These are phyloP conservation scores for Barbatosphaeria neglecta DNA, from an alignment of 495 filamentous ascomycete genomes.

Conservation along the genomic window DNA sequence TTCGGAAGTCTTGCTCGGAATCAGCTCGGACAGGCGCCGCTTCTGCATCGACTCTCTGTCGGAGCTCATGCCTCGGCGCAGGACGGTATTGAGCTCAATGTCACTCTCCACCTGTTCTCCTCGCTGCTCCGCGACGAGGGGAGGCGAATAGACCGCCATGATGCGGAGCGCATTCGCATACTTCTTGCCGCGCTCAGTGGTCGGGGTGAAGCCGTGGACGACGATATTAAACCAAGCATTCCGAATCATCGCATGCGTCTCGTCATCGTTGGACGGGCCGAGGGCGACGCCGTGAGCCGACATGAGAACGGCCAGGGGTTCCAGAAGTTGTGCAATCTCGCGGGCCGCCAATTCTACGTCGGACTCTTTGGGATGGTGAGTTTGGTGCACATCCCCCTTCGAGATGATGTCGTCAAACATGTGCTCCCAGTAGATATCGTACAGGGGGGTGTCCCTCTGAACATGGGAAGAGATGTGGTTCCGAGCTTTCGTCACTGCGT, in stretches of 20 bases:
- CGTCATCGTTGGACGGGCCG: constrained; percentile 39
- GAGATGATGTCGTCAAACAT: constrained; percentile 81
- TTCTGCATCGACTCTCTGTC: constrained; percentile 75
- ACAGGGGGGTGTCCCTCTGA: constrained; percentile 53
- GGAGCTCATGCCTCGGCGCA: constrained; percentile 66
- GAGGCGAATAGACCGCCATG: constrained; percentile 75
- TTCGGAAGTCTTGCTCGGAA: constrained; percentile 63
- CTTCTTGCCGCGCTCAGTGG: constrained; percentile 53
- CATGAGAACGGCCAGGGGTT: constrained; percentile 67
- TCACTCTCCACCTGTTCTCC: constrained; percentile 86
- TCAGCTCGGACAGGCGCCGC: constrained; percentile 52
- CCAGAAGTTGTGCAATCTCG: constrained; percentile 75
- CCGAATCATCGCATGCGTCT: constrained; percentile 57
- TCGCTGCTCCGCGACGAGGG: constrained; percentile 71
- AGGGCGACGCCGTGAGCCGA: constrained; percentile 38
- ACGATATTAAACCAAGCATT: constrained; percentile 97
- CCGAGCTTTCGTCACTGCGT: constrained; percentile 65
- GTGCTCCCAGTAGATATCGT: constrained; percentile 67
- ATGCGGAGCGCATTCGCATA: constrained; percentile 61
- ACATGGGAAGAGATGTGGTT: constrained; percentile 61
- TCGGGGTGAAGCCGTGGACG: constrained; percentile 77
- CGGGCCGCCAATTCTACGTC: constrained; percentile 68
- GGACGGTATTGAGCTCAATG: constrained; percentile 84
- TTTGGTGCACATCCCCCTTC: constrained; percentile 62
- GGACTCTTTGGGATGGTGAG: constrained; percentile 49